Conservation (phyloP, 345 rosid species). For the Atalantia buxifolia region DNA sequence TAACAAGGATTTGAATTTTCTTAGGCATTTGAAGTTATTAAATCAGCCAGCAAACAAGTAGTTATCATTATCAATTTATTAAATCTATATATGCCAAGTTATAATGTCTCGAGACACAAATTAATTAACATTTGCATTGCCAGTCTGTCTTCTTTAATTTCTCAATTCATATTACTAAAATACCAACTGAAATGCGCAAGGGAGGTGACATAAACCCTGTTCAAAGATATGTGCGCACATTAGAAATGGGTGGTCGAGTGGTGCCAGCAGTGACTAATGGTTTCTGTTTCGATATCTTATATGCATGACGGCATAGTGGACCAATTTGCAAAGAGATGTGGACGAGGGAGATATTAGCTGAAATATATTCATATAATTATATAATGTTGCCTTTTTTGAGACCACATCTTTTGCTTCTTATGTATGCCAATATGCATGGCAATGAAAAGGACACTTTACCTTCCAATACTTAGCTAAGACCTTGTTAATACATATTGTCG, state of each 20-base stretch:
- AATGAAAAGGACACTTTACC: conserved; percentile 29
- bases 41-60: no score
- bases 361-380: background rate
- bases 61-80: no score
- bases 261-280: conserved; percentile 4
- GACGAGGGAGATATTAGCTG: conserved; percentile 12
- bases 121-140: no score
- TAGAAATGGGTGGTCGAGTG: background rate
- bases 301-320: conserved; percentile 26
- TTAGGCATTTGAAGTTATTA: no score
- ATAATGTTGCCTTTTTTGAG: conserved; percentile 34
- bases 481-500: background rate
- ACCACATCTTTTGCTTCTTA: conserved; percentile 34
- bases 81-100: no score
- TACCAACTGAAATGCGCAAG: background rate
- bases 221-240: background rate
- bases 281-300: conserved; percentile 9
- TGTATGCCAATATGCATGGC: conserved; percentile 3
- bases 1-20: no score
- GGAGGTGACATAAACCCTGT: background rate
- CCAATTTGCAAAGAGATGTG: conserved; percentile 26
- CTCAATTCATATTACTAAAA: background rate
- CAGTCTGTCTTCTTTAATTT: background rate
- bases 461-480: conserved; percentile 3
- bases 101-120: no score